Base-by-base conservation (phyloP, 108 stramenopile species). In the Seminavis robusta region DNA sequence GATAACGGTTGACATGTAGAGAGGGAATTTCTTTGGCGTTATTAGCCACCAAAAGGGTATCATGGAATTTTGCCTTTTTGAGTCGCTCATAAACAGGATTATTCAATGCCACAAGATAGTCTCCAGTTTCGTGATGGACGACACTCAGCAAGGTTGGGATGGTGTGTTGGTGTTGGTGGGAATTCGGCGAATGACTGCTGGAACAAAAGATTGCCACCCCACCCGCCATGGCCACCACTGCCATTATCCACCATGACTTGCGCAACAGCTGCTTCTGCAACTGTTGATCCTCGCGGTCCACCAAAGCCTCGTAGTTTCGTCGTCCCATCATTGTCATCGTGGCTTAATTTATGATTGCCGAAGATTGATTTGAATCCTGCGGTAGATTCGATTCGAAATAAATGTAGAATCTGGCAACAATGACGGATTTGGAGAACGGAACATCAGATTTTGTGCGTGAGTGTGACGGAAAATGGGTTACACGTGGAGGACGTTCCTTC, bases 41-140 rank as follows among this genome's bases (percentile, higher is more conserved):
- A 11, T 37, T 56, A 6, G 37, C 39, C 16, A 7, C 3, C 17
- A 59, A 33, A 51, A 20, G 37, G 7, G 11, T 20, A 44, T 26
- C 24, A 28, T 46, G 17, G 37, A 34, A 69, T 11, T 11, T 37
- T 19, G 45, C 66, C 4, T 38, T 5, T 40, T 49, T 36, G 44
- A 71, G 39, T 52, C 43, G 40, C 9, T 67, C 58, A 36, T 77
- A 82, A 17, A 73, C 36, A 0, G 62, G 51, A 65, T 76, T 80
- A 19, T 65, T 39, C 25, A 67, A 33, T 7, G 71, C 65, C 61
- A 77, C 44, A 5, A 82, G 17, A 13, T 40, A 62, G 3, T 43
- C 26, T 2, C 30, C 39, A 11, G 52, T 62, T 4, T 62, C 16
- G 6, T 50, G 58, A 42, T 69, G 33, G 13, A 69, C 47, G 16